phyloP scores from a whole-genome alignment of 2,329 filamentous ascomycete genomes.

The Ceratocystis smalleyi region DNA sequence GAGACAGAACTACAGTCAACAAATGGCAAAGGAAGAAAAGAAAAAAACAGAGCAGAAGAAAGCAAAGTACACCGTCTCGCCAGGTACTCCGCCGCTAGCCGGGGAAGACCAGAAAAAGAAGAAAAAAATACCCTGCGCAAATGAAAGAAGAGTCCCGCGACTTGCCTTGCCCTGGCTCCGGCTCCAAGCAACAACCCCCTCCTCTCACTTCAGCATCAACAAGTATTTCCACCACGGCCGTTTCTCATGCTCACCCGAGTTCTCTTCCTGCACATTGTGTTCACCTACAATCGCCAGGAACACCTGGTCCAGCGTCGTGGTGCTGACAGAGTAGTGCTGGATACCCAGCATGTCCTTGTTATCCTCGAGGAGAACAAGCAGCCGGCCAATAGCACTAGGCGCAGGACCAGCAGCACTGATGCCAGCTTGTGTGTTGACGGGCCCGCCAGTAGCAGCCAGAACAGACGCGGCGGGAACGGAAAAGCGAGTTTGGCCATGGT shows the following conservation, averaged over 20 bases:
- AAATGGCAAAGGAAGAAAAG: too few relatives aligned
- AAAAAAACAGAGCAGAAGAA: too few relatives aligned
- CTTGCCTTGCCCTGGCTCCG: background rate
- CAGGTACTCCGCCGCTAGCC: too few relatives aligned
- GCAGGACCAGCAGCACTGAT: background rate
- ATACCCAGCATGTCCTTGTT: slow-evolving; percentile 53
- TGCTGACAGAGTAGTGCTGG: slow-evolving; percentile 73
- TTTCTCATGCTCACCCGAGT: slow-evolving; percentile 29
- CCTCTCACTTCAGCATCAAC: background rate
- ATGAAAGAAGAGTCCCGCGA: background rate
- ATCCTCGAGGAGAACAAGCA: slow-evolving; percentile 61
- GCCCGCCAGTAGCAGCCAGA: background rate
- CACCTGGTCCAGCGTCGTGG: slow-evolving; percentile 79
- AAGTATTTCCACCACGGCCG: slow-evolving; percentile 10
- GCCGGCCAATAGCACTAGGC: slow-evolving; percentile 42
- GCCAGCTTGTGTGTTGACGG: background rate
- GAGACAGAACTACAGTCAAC: too few relatives aligned
- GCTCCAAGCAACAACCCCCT: background rate
- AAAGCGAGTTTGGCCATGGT: slow-evolving; percentile 80
- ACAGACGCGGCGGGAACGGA: slow-evolving; percentile 44
- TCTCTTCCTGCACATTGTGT: slow-evolving; percentile 66
- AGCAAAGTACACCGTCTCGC: too few relatives aligned
- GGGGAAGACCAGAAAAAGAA: too few relatives aligned
- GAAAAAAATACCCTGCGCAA: too few relatives aligned
- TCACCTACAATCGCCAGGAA: slow-evolving; percentile 72